phyloP scores from a whole-genome alignment of 2,329 filamentous ascomycete genomes.

The Fusarium miscanthi region DNA sequence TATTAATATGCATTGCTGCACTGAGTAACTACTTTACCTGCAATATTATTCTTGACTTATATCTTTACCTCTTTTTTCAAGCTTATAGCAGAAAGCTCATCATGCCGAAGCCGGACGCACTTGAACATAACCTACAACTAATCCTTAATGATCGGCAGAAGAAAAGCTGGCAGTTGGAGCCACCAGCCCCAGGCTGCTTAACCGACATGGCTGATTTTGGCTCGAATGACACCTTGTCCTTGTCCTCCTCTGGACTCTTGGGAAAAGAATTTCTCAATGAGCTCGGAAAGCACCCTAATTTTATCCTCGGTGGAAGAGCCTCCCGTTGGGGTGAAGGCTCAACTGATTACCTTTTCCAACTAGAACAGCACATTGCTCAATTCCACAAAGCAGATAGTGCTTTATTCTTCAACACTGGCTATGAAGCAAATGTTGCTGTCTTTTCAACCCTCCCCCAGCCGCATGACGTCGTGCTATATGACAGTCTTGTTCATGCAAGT shows the following conservation, averaged over 20 bases:
- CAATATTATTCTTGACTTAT: not conserved
- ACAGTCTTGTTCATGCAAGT: not conserved
- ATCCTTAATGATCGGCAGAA: not conserved
- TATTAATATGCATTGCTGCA: no score
- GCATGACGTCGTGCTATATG: not conserved
- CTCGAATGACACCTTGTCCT: conserved; percentile 1
- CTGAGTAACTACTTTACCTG: no score
- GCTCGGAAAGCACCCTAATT: not conserved
- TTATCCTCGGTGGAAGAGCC: not conserved
- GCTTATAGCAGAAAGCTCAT: fast-evolving
- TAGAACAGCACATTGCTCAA: not conserved
- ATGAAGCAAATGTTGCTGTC: conserved; percentile 1
- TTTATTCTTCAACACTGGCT: not conserved
- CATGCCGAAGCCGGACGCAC: not conserved
- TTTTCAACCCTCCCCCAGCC: not conserved
- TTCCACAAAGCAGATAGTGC: not conserved
- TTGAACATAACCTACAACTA: not conserved
- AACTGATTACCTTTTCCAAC: not conserved
- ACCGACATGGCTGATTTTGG: not conserved
- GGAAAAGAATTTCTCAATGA: not conserved
- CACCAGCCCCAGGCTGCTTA: not conserved
- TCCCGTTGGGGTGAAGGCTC: conserved; percentile 5
- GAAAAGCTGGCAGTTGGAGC: not conserved
- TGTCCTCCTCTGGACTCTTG: not conserved
- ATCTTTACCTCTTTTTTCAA: not conserved